Percentiles rank a stretch among this genome's conserved stretches.
Conservation (phyloP, 768 basidiomycete species). For the Lentinula detonsa region DNA sequence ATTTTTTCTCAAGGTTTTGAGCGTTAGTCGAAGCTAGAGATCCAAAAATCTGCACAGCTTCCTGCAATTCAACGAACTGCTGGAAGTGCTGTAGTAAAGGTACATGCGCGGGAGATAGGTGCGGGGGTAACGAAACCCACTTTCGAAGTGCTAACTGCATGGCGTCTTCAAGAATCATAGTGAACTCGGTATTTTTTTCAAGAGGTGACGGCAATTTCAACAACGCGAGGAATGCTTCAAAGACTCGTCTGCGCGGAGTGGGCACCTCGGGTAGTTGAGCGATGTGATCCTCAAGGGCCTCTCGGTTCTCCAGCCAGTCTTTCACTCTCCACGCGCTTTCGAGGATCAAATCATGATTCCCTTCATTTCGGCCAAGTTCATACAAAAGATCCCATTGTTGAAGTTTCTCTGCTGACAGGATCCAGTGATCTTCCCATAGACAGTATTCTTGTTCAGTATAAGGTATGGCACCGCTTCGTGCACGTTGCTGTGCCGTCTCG, state of each 20-base stretch:
- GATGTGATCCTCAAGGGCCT: constrained; percentile 76
- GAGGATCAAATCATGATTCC: constrained; percentile 85
- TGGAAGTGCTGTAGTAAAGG: constrained; percentile 97
- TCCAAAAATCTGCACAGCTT: constrained; percentile 92
- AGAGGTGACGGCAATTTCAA: constrained; percentile 71
- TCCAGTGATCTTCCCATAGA: constrained; percentile 99
- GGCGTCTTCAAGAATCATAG: constrained; percentile 85
- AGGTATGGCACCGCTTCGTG: constrained; percentile 73
- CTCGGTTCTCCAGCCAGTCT: constrained; percentile 84
- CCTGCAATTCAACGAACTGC: constrained; percentile 96
- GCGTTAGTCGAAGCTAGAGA: constrained; percentile 83
- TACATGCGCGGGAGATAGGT: constrained; percentile 88
- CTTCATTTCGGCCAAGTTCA: constrained; percentile 84
- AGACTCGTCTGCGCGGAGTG: constrained; percentile 95
- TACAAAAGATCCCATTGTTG: constrained; percentile 97
- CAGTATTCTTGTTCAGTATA: constrained; percentile 96
- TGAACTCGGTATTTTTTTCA: constrained; percentile 86
- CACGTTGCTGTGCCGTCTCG: constrained; percentile 84
- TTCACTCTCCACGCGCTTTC: constrained; percentile 94
- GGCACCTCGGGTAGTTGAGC: constrained; percentile 75
- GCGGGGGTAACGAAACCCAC: constrained; percentile 85
- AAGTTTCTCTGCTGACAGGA: constrained; percentile 89
- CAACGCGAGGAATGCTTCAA: constrained; percentile 89
- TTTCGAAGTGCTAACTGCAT: constrained; percentile 96
- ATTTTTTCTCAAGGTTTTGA: constrained; percentile 89